Percentiles rank a stretch among this genome's conserved stretches.
Conservation (phyloP, 345 rosid genomes). For the Lenwebbia sp. region DNA sequence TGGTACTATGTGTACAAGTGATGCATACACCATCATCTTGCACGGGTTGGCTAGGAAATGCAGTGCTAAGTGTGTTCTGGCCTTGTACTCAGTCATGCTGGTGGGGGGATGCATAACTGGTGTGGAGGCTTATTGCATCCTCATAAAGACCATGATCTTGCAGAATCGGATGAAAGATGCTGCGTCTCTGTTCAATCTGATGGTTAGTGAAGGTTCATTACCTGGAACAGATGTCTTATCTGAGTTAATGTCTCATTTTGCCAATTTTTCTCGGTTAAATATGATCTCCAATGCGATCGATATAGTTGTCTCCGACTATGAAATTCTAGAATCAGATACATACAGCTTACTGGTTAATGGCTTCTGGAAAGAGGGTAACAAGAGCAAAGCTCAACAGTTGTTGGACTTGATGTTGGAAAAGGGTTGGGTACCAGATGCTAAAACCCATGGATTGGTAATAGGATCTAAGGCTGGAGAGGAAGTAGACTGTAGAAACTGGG, state of each 20-base stretch:
- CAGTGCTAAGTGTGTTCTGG: conserved; percentile 6
- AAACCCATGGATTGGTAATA: conserved; percentile 31
- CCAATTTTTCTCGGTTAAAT: conserved; percentile 7
- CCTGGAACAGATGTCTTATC: conserved; percentile 22
- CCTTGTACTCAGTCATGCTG: conserved; percentile 25
- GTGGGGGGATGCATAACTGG: conserved; percentile 22
- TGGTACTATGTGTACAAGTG: conserved; percentile 15
- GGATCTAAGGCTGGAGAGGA: conserved; percentile 16
- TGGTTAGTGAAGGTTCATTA: conserved; percentile 22
- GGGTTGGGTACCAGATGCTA: conserved; percentile 41
- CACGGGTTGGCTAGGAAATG: conserved; percentile 14
- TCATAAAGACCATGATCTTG: conserved; percentile 20
- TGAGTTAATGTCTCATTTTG: conserved; percentile 16
- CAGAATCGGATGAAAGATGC: conserved; percentile 15
- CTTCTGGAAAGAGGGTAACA: conserved; percentile 37
- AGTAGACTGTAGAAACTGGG: not conserved
- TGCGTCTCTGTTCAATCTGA: conserved; percentile 19
- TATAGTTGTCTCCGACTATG: conserved; percentile 7
- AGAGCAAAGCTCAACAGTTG: conserved; percentile 16
- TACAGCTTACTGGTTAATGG: conserved; percentile 21
- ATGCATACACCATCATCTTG: conserved; percentile 19
- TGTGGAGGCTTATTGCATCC: conserved; percentile 28
- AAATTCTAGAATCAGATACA: conserved; percentile 17
- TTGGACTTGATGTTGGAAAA: conserved; percentile 42
- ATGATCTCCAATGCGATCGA: conserved; percentile 12